Base-by-base conservation (phyloP, 1,284 basidiomycete species). In the Cryptococcus floricola region DNA sequence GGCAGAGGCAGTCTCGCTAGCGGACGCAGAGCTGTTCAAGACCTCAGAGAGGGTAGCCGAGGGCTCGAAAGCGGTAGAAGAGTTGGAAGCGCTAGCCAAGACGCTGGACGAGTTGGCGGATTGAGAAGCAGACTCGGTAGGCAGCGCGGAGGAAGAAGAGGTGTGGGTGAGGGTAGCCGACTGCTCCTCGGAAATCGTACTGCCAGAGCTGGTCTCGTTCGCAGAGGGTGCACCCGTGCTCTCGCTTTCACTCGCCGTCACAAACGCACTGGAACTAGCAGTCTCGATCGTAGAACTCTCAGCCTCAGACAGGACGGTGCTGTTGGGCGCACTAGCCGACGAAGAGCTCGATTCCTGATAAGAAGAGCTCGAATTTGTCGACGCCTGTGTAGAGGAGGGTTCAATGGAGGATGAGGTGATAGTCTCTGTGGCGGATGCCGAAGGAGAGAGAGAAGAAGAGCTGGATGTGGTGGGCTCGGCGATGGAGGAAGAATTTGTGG, bases 1-100 rank as follows among this genome's bases (percentile, higher is more conserved):
- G 64, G 45, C 62, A 28, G 66, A 67, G 48, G 65, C 67, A 41
- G 72, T 74, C 48, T 71, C 64, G 3, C 53, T 65, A 13, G 44
- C 39, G 16, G 51, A 39, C 4, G 59, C 52, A 7, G 46, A 27
- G 45, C 28, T 39, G 18, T 53, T 18, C 31, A 34, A 34, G 31
- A 6, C 53, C 31, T 53, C 56, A 31, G 39, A 44, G 2, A 39
- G 44, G 13, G 64, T 42, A 23, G 41, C 41, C 23, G 41, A 42
- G n/a, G 41, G n/a, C 41, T 42, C 41, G 12, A 42, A 55, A 14
- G 54, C 49, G 44, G 59, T 48, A 16, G 41, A 38, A 43, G 76
- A 73, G 64, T 42, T 61, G 27, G 66, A 66, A 47, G 65, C 67
- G 31, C 9, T 3, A 16, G 58, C 34, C 13, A 58, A 62, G 49